phyloP scores from a whole-genome alignment of 139 green algal genomes.

The Chlamydomonas sphaeroides region DNA sequence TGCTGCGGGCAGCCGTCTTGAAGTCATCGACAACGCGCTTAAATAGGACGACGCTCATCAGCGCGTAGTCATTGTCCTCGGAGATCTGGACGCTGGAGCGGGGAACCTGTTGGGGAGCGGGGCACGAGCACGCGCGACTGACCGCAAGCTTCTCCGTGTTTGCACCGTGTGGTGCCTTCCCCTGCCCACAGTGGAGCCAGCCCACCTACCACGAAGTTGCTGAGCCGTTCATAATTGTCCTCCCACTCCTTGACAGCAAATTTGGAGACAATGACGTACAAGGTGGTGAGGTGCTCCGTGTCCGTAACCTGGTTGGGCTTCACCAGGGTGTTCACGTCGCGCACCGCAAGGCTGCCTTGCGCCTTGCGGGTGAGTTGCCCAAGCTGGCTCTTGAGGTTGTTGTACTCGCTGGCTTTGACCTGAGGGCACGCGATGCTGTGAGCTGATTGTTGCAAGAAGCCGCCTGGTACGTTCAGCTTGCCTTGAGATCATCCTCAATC shows the following conservation, averaged over 20 bases:
- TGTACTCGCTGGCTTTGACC: constrained; percentile 88
- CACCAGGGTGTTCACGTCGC: constrained; percentile 68
- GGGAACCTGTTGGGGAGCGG: constrained; percentile 65
- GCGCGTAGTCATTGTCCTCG: constrained; percentile 92
- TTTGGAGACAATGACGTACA: constrained; percentile 92
- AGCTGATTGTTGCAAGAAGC: too few species aligned
- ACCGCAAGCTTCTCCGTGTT: too few species aligned
- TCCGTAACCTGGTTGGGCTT: constrained; percentile 77
- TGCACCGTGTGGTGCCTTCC: too few species aligned
- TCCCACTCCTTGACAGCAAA: constrained; percentile 86
- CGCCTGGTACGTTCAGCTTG: constrained; percentile 21
- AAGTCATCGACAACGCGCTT: constrained; percentile 91
- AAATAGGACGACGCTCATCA: constrained; percentile 93
- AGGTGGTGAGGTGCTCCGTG: constrained; percentile 93
- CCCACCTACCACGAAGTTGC: constrained; percentile 86
- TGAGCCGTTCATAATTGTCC: constrained; percentile 87
- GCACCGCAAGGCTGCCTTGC: constrained; percentile 88
- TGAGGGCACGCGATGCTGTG: constrained; percentile 33
- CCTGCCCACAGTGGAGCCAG: too few species aligned
- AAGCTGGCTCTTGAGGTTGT: constrained; percentile 80
- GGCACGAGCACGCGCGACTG: too few species aligned
- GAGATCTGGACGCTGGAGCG: constrained; percentile 74
- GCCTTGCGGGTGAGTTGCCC: constrained; percentile 81
- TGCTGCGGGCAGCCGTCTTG: constrained; percentile 83
- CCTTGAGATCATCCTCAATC: constrained; percentile 99